These are phyloP conservation scores for Pilasporangium apinafurcum DNA, from an alignment of 352 stramenopile species.

Conservation along the genomic window DNA sequence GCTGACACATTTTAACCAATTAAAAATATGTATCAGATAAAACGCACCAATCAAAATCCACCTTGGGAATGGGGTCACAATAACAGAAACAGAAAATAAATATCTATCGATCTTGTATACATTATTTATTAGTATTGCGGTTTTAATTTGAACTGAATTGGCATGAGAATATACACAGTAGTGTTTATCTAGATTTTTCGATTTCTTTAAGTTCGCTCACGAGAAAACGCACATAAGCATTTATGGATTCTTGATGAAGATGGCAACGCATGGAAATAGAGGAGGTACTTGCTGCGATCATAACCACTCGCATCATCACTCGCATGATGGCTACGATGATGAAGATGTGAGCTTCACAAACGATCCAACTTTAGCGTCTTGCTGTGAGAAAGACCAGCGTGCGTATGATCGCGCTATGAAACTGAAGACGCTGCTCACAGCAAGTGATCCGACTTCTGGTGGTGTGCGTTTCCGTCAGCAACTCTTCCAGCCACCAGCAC, in stretches of 20 bases:
- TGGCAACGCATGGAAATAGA: background rate
- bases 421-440: slow-evolving; percentile 52
- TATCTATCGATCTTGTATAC: background rate
- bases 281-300: background rate
- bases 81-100: no score
- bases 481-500: slow-evolving; percentile 32
- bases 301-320: slow-evolving; percentile 9
- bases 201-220: no score
- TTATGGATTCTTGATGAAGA: no score
- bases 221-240: no score
- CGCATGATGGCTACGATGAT: slow-evolving; percentile 14
- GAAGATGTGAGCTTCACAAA: slow-evolving; percentile 26
- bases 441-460: slow-evolving; percentile 41
- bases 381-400: slow-evolving; percentile 50
- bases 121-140: background rate
- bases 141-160: background rate
- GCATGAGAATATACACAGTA: background rate
- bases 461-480: slow-evolving; percentile 55
- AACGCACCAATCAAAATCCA: no score
- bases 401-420: slow-evolving; percentile 59
- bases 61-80: no score
- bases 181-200: no score
- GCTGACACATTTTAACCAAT: no score
- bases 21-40: no score
- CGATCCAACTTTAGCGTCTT: slow-evolving; percentile 60